Conservation (phyloP, 1,284 basidiomycete species). For the Ceratobasidium theobromae region DNA sequence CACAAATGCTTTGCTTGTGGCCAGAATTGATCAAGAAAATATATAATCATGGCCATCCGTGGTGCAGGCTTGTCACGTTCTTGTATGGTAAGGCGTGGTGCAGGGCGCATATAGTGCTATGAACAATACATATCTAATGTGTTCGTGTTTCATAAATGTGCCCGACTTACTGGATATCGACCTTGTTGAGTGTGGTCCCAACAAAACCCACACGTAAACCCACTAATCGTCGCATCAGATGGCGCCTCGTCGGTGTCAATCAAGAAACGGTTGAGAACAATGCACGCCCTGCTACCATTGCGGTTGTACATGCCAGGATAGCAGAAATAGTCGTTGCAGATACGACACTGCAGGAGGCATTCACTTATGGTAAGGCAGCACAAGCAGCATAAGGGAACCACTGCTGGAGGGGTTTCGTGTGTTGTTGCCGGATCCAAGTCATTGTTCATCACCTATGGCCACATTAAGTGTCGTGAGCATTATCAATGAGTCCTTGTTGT, state of each 20-base stretch:
- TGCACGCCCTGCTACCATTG: neutral
- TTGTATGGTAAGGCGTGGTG: neutral
- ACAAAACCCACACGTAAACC: constrained; percentile 1
- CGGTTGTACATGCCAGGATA: neutral
- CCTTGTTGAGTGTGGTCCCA: neutral
- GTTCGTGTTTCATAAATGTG: neutral
- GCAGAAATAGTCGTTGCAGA: neutral
- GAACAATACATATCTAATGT: neutral
- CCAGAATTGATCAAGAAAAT: constrained; percentile 24
- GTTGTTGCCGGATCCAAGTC: neutral
- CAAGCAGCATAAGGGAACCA: neutral
- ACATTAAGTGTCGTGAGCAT: neutral
- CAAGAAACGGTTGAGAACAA: neutral
- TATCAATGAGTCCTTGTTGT: too few relatives aligned
- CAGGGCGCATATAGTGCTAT: constrained; percentile 7
- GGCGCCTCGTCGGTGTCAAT: neutral
- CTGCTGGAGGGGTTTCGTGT: neutral
- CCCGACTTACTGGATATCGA: neutral
- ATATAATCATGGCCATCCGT: constrained; percentile 13
- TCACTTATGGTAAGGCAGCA: neutral
- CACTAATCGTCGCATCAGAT: neutral
- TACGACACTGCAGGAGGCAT: neutral
- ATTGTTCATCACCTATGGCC: neutral
- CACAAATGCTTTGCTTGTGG: constrained; percentile 5
- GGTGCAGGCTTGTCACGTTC: neutral